Evolutionary conservation across 2,329 filamentous ascomycete genomes (phyloP), one percentile per base, ranked within the genome.

Genomic region (Escovopsis weberi): DNA sequence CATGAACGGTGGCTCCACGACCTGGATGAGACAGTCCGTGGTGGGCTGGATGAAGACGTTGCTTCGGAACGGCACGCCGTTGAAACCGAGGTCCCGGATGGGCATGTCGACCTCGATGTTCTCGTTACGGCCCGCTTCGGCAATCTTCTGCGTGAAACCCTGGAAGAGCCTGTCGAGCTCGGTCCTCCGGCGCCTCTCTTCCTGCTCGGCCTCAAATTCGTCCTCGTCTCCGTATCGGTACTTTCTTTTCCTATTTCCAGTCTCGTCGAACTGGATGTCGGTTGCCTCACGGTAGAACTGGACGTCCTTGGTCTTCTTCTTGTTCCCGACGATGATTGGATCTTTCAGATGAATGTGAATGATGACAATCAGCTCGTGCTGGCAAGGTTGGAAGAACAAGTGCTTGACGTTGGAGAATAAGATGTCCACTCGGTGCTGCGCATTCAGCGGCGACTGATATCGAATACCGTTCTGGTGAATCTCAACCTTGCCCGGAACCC

Each of bases 401-500:
- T 98, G 91, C 62, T 94, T 93, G 60, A 98, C 85, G 65, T 98
- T 98, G 67, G 85, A 93, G 70, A 98, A 98, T 1, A 98, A 74
- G 42, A 98, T 80, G 55, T 98, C 91, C 39, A 98, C 85, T 53
- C 82, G 77, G 52, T 91, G 83, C 51, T 86, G 82, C 19, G 79
- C 79, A 60, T 82, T 80, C 49, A 93, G 68, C 42, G 84, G 78
- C 41, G 85, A 84, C 66, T 89, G 73, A 61, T 98, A 98, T 47
- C 91, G 85, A 45, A 98, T 83, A 88, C 91, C 91, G 55, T 98
- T 98, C 57, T 96, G 88, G 63, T 98, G 91, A 40, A 98, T 95
- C 63, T 96, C 89, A 34, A 98, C 81, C 59, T 91, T 87, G 55
- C 91, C 91, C 37, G 91, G 85, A 28, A 98, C 85, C 55, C 91